Percentiles rank a stretch among this genome's conserved stretches.
These are phyloP conservation scores for Postia placenta DNA, from an alignment of 768 basidiomycete genomes.

Conservation along the genomic window DNA sequence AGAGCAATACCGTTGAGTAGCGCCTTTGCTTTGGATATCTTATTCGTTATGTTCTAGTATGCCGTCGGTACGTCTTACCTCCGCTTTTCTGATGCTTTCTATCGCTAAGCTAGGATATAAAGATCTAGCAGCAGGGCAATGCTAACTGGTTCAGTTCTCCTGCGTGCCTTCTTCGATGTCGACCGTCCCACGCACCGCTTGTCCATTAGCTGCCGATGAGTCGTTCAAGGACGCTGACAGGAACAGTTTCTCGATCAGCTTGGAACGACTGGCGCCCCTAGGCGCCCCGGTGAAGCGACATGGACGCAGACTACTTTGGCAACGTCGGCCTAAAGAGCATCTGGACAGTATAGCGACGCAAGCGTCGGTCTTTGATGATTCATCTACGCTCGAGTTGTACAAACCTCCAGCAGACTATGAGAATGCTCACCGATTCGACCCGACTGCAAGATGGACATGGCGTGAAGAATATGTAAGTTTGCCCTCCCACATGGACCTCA, in stretches of 20 bases:
- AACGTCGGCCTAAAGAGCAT: slow-evolving; percentile 27
- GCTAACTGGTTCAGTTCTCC: no score
- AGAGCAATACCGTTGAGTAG: background rate
- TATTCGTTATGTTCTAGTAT: background rate
- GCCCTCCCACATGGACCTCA: background rate
- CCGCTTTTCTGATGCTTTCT: no score
- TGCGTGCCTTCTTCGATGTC: background rate
- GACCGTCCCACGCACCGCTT: background rate
- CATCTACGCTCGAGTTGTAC: slow-evolving; percentile 41
- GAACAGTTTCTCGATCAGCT: slow-evolving; percentile 11
- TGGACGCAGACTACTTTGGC: slow-evolving; percentile 21
- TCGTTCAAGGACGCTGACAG: slow-evolving; percentile 3
- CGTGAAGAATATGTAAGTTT: slow-evolving; percentile 50
- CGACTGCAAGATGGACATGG: slow-evolving; percentile 64
- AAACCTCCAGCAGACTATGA: slow-evolving; percentile 50
- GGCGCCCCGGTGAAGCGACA: slow-evolving; percentile 24
- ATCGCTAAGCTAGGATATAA: no score
- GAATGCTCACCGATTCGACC: slow-evolving; percentile 60
- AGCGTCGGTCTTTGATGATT: slow-evolving; percentile 58
- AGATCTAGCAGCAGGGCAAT: no score
- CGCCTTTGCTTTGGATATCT: background rate
- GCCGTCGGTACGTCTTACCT: no score
- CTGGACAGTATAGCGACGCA: slow-evolving; percentile 53
- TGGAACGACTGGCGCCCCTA: slow-evolving; percentile 13
- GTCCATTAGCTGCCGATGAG: background rate